Evolutionary conservation across 2,329 filamentous ascomycete genomes (phyloP), one percentile per base, ranked within the genome.

Genomic region (Colletotrichum paranaense): DNA sequence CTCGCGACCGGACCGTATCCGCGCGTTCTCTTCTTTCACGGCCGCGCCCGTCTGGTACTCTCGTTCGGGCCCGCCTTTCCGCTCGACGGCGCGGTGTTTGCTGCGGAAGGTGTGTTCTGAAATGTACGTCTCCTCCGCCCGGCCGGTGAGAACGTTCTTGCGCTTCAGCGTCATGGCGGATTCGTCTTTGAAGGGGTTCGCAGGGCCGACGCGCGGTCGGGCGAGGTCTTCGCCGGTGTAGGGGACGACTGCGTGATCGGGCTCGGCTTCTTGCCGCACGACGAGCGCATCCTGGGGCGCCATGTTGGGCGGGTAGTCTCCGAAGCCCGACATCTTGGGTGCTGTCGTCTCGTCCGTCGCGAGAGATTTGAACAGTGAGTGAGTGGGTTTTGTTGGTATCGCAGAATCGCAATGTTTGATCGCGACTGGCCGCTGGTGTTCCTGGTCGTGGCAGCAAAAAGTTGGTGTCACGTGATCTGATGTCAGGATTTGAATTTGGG

Each of bases 91-190:
- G 70, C 95, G 92, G 81, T 98, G 95, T 76, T 97, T 95, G 79
- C 90, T 91, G 77, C 94, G 91, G 81, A 99, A 99, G 0, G 94
- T 95, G 75, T 96, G 91, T 79, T 98, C 97, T 82, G 94, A 97
- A 76, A 99, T 91, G 77, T 91, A 94, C 0, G 94, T 95, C 83
- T 99, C 96, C 77, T 97, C 90, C 2, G 97, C 97, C 78, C 90
- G 93, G 12, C 97, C 97, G 0, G 97, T 98, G 12, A 94, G 88
- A 1, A 95, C 88, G 75, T 95, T 96, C 80, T 95, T 96, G 73
- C 94, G 91, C 83, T 95, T 96, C 72, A 91, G 81, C 1, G 84
- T 83, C 62, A 85, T 89, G 42, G 42, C 42, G 24, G 87, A 82
- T 32, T 91, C 88, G 76, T 92, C 87, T 80, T 91, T 92, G 82